Evolutionary conservation across 2,329 filamentous ascomycete species (phyloP).

Genomic region (Hypoxylon sp.): DNA sequence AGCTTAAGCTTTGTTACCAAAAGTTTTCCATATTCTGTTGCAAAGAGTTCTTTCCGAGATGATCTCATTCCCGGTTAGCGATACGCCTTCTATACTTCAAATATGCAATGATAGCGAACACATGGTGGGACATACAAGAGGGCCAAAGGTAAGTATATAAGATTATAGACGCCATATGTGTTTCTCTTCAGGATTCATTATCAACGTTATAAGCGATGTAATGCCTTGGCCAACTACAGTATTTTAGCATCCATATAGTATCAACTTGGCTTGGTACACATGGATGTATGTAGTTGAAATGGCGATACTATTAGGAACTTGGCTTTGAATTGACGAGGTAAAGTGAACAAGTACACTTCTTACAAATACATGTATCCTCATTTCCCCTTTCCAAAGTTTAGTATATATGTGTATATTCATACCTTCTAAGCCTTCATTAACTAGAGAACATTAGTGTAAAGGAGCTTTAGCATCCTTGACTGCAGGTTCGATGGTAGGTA

Average conservation of each 20-base stretch:
- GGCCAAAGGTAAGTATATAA: neutral
- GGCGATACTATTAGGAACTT: neutral
- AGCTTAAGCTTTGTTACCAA: neutral
- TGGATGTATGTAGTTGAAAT: neutral
- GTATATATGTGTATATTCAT: neutral
- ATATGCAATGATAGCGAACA: neutral
- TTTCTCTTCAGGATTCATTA: neutral
- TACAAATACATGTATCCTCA: neutral
- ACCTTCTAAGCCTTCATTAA: no score
- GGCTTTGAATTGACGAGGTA: neutral
- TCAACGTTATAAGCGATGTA: neutral
- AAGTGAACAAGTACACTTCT: neutral
- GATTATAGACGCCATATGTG: neutral
- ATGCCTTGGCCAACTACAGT: neutral
- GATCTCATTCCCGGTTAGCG: neutral
- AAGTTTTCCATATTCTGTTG: neutral
- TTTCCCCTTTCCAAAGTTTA: neutral
- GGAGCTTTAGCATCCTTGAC: no score
- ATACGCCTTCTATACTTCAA: neutral
- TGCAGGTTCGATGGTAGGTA: no score
- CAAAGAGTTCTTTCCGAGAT: neutral
- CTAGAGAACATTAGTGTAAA: no score
- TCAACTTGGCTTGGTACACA: neutral
- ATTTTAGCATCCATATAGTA: neutral
- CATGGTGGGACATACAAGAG: neutral